phyloP scores from a whole-genome alignment of 352 stramenopile species.

The Globisporangium cederbergense region DNA sequence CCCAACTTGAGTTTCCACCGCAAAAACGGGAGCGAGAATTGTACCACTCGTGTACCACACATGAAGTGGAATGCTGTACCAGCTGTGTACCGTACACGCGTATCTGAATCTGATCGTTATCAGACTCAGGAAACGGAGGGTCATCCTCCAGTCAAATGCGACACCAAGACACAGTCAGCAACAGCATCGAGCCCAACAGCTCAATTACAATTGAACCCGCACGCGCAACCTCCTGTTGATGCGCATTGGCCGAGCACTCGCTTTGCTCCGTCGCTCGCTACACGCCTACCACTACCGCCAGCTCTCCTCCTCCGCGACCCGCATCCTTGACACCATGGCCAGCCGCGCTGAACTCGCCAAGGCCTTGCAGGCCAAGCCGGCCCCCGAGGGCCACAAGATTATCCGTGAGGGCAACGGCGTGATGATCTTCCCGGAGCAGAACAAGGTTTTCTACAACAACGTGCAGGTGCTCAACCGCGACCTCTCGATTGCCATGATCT shows the following conservation, averaged over 20 bases:
- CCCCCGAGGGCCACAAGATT: conserved; percentile 74
- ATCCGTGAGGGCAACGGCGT: conserved; percentile 88
- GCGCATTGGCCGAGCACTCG: conserved; percentile 9
- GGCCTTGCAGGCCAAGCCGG: conserved; percentile 56
- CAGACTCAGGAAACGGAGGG: neutral
- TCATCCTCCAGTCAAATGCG: neutral
- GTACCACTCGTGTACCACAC: neutral
- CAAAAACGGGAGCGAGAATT: conserved; percentile 2
- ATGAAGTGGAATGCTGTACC: neutral
- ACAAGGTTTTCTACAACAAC: conserved; percentile 93
- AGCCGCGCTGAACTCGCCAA: conserved; percentile 54
- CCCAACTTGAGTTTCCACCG: neutral
- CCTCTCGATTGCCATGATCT: conserved; percentile 97
- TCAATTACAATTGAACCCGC: neutral
- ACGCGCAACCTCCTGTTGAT: conserved; percentile 7
- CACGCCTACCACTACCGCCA: neutral
- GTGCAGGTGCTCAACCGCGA: conserved; percentile 98
- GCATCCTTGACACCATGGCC: conserved; percentile 23
- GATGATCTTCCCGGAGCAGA: conserved; percentile 89
- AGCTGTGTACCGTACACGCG: neutral
- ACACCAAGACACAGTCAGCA: neutral
- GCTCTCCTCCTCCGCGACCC: neutral
- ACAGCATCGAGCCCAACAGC: neutral
- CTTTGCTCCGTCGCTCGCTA: neutral
- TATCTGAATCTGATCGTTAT: neutral